Evolutionary conservation across 116 monocot genomes (phyloP), one percentile per base, ranked within the genome.

Genomic region (Phalaenopsis hybrid): DNA sequence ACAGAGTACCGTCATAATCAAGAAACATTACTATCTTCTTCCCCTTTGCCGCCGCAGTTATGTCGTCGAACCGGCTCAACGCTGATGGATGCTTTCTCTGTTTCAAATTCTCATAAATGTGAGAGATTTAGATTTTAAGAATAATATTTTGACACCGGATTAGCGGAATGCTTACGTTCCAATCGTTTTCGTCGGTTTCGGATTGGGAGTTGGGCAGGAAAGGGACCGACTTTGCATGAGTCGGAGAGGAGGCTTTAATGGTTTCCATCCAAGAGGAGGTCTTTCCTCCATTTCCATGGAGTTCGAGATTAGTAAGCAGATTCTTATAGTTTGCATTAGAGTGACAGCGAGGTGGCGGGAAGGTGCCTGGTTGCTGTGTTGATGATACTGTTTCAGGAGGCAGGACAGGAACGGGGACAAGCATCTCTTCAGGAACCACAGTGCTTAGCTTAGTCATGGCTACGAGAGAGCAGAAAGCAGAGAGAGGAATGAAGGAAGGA

Each of bases 1-100:
- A 90, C 9, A 94, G 87, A 41, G 94, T 94, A 18, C 92, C 94
- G 61, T 94, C 94, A 78, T 94, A 94, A 81, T 94, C 94, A 8
- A 90, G 76, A 79, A 94, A 94, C 90, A 94, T 90, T 12, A 88
- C 94, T 43, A 94, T 89, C 81, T 88, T 80, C 86, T 94, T 94
- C 75, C 92, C 92, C 43, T 57, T 85, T 2, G 85, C 86, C 4
- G 82, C 79, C 8, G 55, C 84, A 6, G 84, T 78, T 69, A 94
- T 92, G 74, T 92, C 84, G 17, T 90, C 90, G 49, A 92, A 94
- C 87, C 76, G 76, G 78, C n/a, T 80, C 61, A 94, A 59, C 6
- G 94, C 92, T 34, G 92, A 92, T 0, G 92, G 94, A 79, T 92
- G 92, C 0, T 31, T 33, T 37, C 2, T 58, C 85, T 85, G 80